Evolutionary conservation across 2,329 filamentous ascomycete genomes (phyloP).

Genomic region (Sporothrix brunneoviolacea): DNA sequence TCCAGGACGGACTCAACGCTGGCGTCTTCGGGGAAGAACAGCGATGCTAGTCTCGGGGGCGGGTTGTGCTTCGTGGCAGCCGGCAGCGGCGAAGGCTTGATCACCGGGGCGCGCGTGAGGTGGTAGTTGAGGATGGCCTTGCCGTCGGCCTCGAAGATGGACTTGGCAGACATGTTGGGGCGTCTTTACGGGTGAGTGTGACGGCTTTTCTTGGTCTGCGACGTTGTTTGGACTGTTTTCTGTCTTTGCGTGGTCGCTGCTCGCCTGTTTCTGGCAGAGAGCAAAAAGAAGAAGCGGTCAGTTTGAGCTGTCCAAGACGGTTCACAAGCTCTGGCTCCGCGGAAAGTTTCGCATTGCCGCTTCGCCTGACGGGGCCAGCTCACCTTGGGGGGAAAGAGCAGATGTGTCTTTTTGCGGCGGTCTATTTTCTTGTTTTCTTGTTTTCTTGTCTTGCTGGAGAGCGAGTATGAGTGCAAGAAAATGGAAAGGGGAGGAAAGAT

Average conservation of each 20-base stretch:
- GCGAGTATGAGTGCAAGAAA: conserved; percentile 7
- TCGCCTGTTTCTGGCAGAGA: not conserved
- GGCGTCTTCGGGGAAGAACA: conserved; percentile 87
- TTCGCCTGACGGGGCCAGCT: conserved; percentile 3
- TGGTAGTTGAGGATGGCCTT: conserved; percentile 99
- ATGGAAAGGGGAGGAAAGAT: conserved; percentile 8
- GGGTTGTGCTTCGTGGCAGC: conserved; percentile 82
- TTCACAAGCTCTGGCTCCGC: not conserved
- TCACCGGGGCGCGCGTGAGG: conserved; percentile 92
- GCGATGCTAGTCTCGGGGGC: conserved; percentile 79
- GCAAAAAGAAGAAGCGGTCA: not conserved
- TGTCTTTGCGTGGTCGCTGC: not conserved
- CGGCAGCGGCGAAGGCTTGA: conserved; percentile 95
- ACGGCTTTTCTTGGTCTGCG: not conserved
- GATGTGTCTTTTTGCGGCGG: not conserved
- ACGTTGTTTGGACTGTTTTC: not conserved
- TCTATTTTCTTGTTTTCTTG: not conserved
- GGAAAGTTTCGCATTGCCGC: not conserved
- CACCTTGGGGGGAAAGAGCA: conserved; percentile 11
- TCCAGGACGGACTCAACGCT: conserved; percentile 78
- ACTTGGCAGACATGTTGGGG: conserved; percentile 86
- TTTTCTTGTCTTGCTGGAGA: not conserved
- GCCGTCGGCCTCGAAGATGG: conserved; percentile 97
- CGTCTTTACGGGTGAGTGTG: too few relatives aligned
- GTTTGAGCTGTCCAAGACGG: not conserved